Conservation (phyloP, 2,329 filamentous ascomycete genomes). For the Colletotrichum melonis region DNA sequence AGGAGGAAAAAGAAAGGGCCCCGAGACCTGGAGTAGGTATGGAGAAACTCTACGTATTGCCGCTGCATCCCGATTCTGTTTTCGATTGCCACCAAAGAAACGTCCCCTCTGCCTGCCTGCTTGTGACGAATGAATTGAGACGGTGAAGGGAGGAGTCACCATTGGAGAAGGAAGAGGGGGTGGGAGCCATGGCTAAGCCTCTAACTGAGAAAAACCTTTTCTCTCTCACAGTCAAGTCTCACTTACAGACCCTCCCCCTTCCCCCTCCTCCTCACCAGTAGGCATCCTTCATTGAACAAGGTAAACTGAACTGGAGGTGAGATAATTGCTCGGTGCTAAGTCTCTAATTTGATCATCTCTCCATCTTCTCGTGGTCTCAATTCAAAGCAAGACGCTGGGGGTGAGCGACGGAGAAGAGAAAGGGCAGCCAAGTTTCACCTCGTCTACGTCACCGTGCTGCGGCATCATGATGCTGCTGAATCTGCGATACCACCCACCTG, state of each 20-base stretch:
- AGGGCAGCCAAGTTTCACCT: slow-evolving; percentile 10
- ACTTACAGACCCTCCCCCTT: not conserved
- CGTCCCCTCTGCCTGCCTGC: not conserved
- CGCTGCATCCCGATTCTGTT: not conserved
- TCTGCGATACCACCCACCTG: slow-evolving; percentile 12
- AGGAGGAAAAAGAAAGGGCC: not conserved
- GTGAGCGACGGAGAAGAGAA: not conserved
- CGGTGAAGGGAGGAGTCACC: not conserved
- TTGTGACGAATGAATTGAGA: not conserved
- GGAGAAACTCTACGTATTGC: not conserved
- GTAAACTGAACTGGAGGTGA: no score
- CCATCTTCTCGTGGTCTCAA: not conserved
- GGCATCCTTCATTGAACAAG: no score
- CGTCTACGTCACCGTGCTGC: slow-evolving; percentile 32
- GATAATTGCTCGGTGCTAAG: not conserved
- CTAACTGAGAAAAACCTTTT: not conserved
- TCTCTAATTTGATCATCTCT: no score
- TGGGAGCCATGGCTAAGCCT: not conserved
- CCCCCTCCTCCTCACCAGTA: not conserved
- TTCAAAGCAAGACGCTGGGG: not conserved
- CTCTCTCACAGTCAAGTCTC: not conserved
- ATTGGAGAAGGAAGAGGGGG: not conserved
- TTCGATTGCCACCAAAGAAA: not conserved
- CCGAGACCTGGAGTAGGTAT: not conserved
- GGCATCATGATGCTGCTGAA: not conserved